A percentile compares a stretch with the other conserved stretches of the same genome.
Evolutionary conservation across 139 green algal species (phyloP).

Genomic region (Closterium sp.): DNA sequence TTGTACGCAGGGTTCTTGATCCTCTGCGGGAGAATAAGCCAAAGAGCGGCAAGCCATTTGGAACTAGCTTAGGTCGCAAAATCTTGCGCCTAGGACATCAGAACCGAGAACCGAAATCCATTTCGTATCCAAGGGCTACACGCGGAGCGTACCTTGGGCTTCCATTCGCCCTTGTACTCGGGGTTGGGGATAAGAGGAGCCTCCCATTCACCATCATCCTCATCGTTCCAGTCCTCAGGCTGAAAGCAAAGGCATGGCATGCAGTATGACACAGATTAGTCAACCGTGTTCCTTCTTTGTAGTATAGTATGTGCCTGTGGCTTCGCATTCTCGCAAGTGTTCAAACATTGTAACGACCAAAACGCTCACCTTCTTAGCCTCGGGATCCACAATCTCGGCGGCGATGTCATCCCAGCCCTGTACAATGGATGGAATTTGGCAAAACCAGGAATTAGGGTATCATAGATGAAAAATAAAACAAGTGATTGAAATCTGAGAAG

Average conservation of each 20-base stretch:
- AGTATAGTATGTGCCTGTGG: background rate
- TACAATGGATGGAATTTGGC: background rate
- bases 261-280: background rate
- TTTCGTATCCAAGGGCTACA: too few species aligned
- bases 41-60: background rate
- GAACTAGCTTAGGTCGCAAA: background rate
- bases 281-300: background rate
- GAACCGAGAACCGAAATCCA: too few species aligned
- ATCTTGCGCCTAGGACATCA: too few species aligned
- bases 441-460: too few species aligned
- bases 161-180: constrained; percentile 89
- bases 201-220: constrained; percentile 91
- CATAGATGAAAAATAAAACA: background rate
- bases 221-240: constrained; percentile 90
- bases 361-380: constrained; percentile 48
- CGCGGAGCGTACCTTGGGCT: constrained; percentile 53
- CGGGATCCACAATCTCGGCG: constrained; percentile 46
- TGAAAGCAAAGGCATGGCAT: constrained; percentile 49
- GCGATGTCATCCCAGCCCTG: constrained; percentile 58
- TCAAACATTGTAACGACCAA: background rate
- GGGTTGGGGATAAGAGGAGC: constrained; percentile 81
- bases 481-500: background rate
- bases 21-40: constrained; percentile 57
- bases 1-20: constrained; percentile 73
- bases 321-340: background rate